Evolutionary conservation across 2,329 filamentous ascomycete genomes (phyloP), one percentile per base, ranked within the genome.

Genomic region (Neopestalotiopsis clavispora): DNA sequence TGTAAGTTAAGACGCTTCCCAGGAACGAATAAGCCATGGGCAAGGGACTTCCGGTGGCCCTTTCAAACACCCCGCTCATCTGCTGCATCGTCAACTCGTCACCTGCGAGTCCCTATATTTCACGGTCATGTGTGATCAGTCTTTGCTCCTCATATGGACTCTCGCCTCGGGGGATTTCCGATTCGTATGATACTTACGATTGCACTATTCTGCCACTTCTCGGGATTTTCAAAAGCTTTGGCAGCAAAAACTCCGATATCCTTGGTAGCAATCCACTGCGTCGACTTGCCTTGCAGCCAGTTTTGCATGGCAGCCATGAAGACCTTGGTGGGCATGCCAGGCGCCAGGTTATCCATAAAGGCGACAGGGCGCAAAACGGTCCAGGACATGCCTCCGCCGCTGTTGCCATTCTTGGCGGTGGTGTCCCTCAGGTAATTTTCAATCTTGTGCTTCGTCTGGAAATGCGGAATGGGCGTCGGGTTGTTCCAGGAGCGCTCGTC

Each of bases 341-440:
- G 78, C 1, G 69, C 72, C 13, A 82, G 72, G 78, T 86, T 87
- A 7, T 92, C 89, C 81, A 90, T 87, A 78, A 92, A 92, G 1
- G 86, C 87, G 0, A 87, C 85, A 0, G 90, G 90, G 3, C 89
- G 84, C 2, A 92, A 79, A 52, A 92, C 86, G 0, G 88, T 90
- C 85, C 87, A 92, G 6, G 78, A 79, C 87, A 90, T 89, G n/a
- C 14, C 14, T 0, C 74, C 63, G 14, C 68, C 77, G 20, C 74
- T 74, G 12, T 69, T 49, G 1, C 80, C 80, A 1, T 80, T 80
- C 4, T 78, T 78, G 2, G 76, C 73, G 10, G 81, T 81, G 9
- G 34, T 67, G n/a, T 86, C 80, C n/a, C 85, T 78, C 30, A 92
- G 83, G 71, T 92, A 82, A 66, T 85, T 79, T 78, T 92, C 91